phyloP scores from a whole-genome alignment of 805 yeast genomes.

The Kurtzmaniella fragi region DNA sequence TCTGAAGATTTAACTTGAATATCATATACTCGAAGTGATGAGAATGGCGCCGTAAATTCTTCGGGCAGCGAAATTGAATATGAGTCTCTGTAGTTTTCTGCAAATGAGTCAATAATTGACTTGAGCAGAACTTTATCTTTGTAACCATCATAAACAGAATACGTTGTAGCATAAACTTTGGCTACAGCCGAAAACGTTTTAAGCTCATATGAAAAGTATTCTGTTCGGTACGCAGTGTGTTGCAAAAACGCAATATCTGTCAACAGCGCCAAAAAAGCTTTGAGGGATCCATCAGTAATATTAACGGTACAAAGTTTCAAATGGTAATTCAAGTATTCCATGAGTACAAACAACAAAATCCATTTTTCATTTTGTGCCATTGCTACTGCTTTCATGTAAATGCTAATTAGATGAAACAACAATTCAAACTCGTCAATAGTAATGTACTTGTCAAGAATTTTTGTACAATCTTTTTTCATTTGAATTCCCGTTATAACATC shows the following conservation, averaged over 20 bases:
- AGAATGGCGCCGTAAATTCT: neutral
- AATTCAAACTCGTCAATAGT: constrained; percentile 10
- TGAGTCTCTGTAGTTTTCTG: constrained; percentile 1
- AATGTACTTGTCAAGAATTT: constrained; percentile 19
- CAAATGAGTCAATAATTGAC: constrained; percentile 6
- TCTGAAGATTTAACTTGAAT: neutral
- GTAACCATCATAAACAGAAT: constrained; percentile 28
- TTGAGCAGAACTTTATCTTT: constrained; percentile 18
- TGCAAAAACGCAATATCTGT: constrained; percentile 9
- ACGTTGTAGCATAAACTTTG: constrained; percentile 14
- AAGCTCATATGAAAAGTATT: constrained; percentile 3
- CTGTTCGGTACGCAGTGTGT: constrained; percentile 7
- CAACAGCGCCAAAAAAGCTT: constrained; percentile 19
- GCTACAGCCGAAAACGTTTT: constrained; percentile 3
- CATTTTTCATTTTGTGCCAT: constrained; percentile 20
- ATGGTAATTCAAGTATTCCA: constrained; percentile 14
- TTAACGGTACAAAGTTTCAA: constrained; percentile 15
- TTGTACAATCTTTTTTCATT: constrained; percentile 13
- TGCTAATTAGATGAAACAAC: constrained; percentile 23
- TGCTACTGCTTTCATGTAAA: constrained; percentile 20
- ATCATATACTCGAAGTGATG: constrained; percentile 1
- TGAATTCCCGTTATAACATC: constrained; percentile 19
- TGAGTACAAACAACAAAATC: constrained; percentile 20
- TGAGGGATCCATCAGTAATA: constrained; percentile 15
- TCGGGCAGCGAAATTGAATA: neutral